Base-by-base conservation (phyloP, 2,329 filamentous ascomycete genomes). In the Juglanconis sp. region DNA sequence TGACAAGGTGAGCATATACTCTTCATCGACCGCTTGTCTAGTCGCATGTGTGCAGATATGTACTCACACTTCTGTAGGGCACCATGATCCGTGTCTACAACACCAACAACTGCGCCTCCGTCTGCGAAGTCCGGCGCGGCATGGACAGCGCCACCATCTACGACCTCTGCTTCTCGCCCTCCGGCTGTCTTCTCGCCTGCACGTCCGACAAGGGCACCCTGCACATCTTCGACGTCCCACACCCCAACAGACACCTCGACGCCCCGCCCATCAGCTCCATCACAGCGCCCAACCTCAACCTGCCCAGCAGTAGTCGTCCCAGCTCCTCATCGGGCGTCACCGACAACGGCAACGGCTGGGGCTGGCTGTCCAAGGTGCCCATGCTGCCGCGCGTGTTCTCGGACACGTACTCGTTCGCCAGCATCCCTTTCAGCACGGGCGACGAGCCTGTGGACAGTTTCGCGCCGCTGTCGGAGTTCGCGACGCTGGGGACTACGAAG, bases 171-270 rank as follows among this genome's bases (percentile, higher is more conserved):
- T 95, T 99, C 72, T 96, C 91, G 24, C 93, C 93, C 0, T 87
- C 87, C 1, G 90, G 89, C 55, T 85, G 82, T 48, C 83, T 92
- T 70, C 82, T 98, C 10, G 95, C 95, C 32, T 94, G 92, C 63
- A 98, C 94, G 1, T 97, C 93, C 1, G 95, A 99, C 79, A 99
- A 98, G 76, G 93, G 91, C 5, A 99, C 93, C 0, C 81, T 99
- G 10, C 95, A 99, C 74, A 84, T 99, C 42, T 99, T 97, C 71
- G 92, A 98, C 69, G 81, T 97, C 1, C 88, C 89, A 4, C 82
- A 84, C 61, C 77, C 79, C 8, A 79, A 77, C 72, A 74, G 48
- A n/a, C 60, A 61, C 50, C 36, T 46, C 11, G 69, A 46, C 56
- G 66, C 57, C 58, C 61, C 47, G 56, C 63, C 38, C 44, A 52